phyloP scores from a whole-genome alignment of 208 protist species.

The Acanthamoeba lenticulata region DNA sequence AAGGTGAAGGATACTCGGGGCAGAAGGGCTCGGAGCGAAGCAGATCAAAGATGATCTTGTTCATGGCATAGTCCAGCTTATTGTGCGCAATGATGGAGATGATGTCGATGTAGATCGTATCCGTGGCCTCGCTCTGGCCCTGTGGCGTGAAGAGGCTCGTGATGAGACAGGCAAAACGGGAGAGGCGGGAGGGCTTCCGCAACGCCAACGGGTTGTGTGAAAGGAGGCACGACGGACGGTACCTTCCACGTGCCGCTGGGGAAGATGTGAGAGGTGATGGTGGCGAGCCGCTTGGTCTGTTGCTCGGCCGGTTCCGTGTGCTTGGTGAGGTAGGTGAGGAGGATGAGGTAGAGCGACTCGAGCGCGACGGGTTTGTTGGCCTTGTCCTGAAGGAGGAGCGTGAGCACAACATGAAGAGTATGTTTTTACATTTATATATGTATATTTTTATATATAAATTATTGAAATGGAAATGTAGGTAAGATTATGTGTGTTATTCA shows the following conservation, averaged over 20 bases:
- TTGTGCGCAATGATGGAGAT: constrained; percentile 57
- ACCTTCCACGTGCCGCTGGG: constrained; percentile 50
- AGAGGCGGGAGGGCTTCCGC: background rate
- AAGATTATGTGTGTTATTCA: no score
- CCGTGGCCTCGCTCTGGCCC: background rate
- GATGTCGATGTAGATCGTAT: constrained; percentile 47
- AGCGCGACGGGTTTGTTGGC: constrained; percentile 30
- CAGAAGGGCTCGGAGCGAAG: constrained; percentile 17
- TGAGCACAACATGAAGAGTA: background rate
- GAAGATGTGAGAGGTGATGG: constrained; percentile 45
- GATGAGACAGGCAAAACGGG: background rate
- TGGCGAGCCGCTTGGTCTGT: background rate
- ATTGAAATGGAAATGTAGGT: no score
- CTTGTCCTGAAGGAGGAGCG: background rate
- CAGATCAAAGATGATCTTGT: constrained; percentile 31
- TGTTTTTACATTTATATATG: background rate
- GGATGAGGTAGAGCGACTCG: constrained; percentile 23
- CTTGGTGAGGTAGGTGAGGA: constrained; percentile 23
- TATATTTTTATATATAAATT: background rate
- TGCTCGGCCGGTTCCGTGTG: background rate
- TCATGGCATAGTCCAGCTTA: constrained; percentile 46
- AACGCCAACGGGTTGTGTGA: no score
- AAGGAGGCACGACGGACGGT: background rate
- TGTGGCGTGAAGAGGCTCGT: no score
- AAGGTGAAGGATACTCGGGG: background rate